Evolutionary conservation across 148 eudicot genomes (phyloP).

Genomic region (Salicornia ramosissima): DNA sequence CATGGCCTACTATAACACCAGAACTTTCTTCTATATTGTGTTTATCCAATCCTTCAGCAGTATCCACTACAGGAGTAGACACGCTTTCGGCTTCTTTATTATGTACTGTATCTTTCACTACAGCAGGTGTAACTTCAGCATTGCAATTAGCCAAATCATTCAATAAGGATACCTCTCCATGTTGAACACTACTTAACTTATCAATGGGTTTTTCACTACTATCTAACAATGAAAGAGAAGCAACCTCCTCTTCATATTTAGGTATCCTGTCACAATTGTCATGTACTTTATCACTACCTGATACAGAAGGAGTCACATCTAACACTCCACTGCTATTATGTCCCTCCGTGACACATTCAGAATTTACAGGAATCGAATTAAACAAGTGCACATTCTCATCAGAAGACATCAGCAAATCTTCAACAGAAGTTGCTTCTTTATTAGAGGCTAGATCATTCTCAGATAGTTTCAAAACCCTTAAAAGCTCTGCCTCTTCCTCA

Average conservation of each 20-base stretch:
- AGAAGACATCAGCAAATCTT: constrained; percentile 17
- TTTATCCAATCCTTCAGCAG: constrained; percentile 27
- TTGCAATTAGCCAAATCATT: constrained; percentile 27
- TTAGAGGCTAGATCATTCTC: constrained; percentile 31
- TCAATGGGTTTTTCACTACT: constrained; percentile 20
- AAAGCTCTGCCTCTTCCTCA: constrained; percentile 71
- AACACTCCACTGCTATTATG: constrained; percentile 18
- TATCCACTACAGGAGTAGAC: constrained; percentile 24
- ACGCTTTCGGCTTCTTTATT: constrained; percentile 30
- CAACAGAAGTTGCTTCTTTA: constrained; percentile 16
- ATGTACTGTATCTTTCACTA: constrained; percentile 24
- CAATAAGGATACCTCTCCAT: constrained; percentile 24
- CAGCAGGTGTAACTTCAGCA: constrained; percentile 22
- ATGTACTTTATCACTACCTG: constrained; percentile 25
- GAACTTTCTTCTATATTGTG: constrained; percentile 26
- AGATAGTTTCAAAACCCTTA: constrained; percentile 55
- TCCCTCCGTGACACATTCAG: constrained; percentile 23
- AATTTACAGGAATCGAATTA: constrained; percentile 26
- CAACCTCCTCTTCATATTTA: constrained; percentile 29
- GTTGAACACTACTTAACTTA: constrained; percentile 27
- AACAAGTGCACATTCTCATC: constrained; percentile 28
- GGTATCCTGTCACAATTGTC: constrained; percentile 21
- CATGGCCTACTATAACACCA: constrained; percentile 16
- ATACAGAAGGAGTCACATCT: constrained; percentile 27
- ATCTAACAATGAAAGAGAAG: constrained; percentile 23